Percentiles rank a stretch among this genome's conserved stretches.
Conservation (phyloP, 2,329 filamentous ascomycete species). For the Ampelomyces quisqualis region DNA sequence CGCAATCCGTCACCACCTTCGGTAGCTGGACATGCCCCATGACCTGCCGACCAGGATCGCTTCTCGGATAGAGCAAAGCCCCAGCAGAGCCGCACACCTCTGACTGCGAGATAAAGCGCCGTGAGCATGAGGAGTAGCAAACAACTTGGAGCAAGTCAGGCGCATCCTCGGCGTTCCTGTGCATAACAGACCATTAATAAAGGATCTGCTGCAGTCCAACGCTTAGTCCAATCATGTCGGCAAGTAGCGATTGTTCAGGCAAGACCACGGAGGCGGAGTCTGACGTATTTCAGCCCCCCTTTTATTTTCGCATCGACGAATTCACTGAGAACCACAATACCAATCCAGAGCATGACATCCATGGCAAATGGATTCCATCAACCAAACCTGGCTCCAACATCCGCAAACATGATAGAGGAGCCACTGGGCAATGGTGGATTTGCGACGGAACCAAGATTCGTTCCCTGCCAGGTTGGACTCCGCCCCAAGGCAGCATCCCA, state of each 20-base stretch:
- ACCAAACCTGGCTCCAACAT: neutral
- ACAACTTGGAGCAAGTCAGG: constrained; percentile 10
- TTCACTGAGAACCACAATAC: constrained; percentile 10
- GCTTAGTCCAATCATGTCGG: too few species aligned
- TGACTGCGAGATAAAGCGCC: constrained; percentile 30
- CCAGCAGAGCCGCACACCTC: constrained; percentile 40
- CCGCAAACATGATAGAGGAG: constrained; percentile 5
- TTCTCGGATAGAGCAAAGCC: neutral
- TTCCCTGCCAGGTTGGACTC: neutral
- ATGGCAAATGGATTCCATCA: constrained; percentile 14
- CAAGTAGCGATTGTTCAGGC: too few species aligned
- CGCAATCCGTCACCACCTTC: constrained; percentile 12
- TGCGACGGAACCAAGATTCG: constrained; percentile 18
- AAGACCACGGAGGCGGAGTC: too few species aligned
- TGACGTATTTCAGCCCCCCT: too few species aligned
- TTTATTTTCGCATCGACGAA: constrained; percentile 25
- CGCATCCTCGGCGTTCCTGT: constrained; percentile 10
- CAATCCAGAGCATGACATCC: neutral
- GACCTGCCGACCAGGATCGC: constrained; percentile 22
- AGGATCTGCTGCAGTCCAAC: too few species aligned
- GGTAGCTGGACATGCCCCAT: constrained; percentile 24
- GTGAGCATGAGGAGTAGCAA: constrained; percentile 11
- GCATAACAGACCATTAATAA: constrained; percentile 7
- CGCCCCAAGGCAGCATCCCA: neutral
- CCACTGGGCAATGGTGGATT: constrained; percentile 15